These are phyloP conservation scores for Hypholoma fasciculare DNA, from an alignment of 768 basidiomycete species.

Conservation along the genomic window DNA sequence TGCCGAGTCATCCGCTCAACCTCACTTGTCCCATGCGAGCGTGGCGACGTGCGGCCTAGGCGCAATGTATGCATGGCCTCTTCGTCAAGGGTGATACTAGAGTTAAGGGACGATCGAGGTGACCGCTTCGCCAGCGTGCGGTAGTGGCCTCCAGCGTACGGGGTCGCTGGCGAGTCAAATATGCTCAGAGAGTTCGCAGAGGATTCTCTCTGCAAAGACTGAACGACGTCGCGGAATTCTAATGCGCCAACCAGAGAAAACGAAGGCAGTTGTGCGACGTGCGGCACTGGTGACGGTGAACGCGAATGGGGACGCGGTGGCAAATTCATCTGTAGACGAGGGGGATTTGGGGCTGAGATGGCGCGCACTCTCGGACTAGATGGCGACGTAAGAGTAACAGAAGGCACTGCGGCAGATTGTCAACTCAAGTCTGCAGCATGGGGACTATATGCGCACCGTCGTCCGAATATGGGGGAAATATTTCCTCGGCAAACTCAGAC, in stretches of 20 bases:
- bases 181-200: slow-evolving; percentile 54
- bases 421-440: not conserved
- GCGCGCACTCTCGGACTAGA: slow-evolving; percentile 38
- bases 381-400: slow-evolving; percentile 31
- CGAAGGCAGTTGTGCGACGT: slow-evolving; percentile 62
- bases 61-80: slow-evolving; percentile 27
- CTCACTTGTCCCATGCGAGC: not conserved
- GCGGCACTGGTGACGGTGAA: slow-evolving; percentile 50
- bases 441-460: slow-evolving; percentile 44
- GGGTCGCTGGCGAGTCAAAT: slow-evolving; percentile 68
- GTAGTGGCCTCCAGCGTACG: slow-evolving; percentile 78
- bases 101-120: slow-evolving; percentile 23
- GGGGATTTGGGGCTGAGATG: slow-evolving; percentile 35
- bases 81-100: slow-evolving; percentile 27
- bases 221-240: slow-evolving; percentile 92
- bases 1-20: too few relatives aligned
- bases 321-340: slow-evolving; percentile 35
- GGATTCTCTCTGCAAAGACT: slow-evolving; percentile 73
- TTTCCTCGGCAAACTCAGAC: slow-evolving; percentile 57
- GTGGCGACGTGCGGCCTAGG: not conserved
- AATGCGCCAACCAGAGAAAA: slow-evolving; percentile 94
- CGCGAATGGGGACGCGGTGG: slow-evolving; percentile 44
- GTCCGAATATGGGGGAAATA: slow-evolving; percentile 54
- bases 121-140: slow-evolving; percentile 30
- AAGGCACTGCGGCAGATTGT: slow-evolving; percentile 18